Base-by-base conservation (phyloP, 495 filamentous ascomycete species). In the Hyaloscypha hepaticicola region DNA sequence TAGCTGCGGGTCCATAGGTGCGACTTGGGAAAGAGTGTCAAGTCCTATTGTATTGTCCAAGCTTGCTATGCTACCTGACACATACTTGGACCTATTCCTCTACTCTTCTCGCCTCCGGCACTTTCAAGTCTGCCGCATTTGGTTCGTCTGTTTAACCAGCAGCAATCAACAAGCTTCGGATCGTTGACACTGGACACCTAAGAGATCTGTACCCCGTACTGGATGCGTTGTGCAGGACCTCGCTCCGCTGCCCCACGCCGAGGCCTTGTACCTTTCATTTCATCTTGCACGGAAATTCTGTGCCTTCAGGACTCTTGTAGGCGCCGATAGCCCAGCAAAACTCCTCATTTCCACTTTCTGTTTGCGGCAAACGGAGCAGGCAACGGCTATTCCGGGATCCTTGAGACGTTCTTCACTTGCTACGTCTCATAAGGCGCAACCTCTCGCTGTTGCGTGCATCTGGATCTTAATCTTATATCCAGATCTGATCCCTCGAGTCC, bases 301-400 rank as follows among this genome's bases (percentile, higher is more conserved):
- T 38, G 25, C 33, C 28, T 22, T 56, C 29, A 38, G 53, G 53
- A 51, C 7, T 49, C 25, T 41, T 29, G 49, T 6, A 59, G 55
- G 21, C 27, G 28, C 48, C 31, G 16, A 62, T 38, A 48, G 33
- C 60, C 61, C 12, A 28, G 22, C 31, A n/a, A n/a, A 25, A 26
- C 55, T 62, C 29, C 34, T 68, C 59, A 65, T 68, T 66, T 68
- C 61, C 61, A 58, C 57, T 27, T 49, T 61, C 65, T 67, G 65
- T 67, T 70, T 70, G 68, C 34, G 31, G 58, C 69, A 66, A 70
- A 70, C 65, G 65, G 59, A 27, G 59, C 45, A 27, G 58, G 49
- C 51, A 22, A 63, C 65, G 65, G 53, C 65, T 66, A 29, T 68
- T 27, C 53, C 59, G 41, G 53, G 60, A 56, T 27, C 62, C 65